phyloP scores from a whole-genome alignment of 257 asterid species.

The Gentiana straminea region DNA sequence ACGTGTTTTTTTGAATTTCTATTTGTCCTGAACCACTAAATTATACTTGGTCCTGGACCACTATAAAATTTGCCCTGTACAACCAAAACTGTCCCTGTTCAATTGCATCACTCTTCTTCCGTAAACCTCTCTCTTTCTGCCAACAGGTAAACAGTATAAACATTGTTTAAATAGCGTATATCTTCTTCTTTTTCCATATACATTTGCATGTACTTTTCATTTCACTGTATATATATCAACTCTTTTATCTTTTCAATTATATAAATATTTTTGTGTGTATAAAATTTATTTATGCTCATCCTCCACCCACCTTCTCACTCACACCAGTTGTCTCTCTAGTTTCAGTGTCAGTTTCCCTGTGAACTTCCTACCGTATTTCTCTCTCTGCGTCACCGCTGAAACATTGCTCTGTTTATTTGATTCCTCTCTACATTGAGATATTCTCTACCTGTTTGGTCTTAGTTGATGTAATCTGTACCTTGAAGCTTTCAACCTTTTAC shows the following conservation, averaged over 20 bases:
- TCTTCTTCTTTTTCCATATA: background rate
- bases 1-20: too few relatives aligned
- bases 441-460: background rate
- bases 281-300: constrained; percentile 16
- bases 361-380: constrained; percentile 6
- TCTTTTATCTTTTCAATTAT: constrained; percentile 6
- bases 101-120: constrained; percentile 1
- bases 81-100: background rate
- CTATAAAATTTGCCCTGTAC: too few relatives aligned
- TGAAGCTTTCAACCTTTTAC: background rate
- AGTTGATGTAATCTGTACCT: constrained; percentile 1
- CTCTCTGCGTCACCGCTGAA: background rate
- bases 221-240: constrained; percentile 4
- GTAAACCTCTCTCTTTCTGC: background rate
- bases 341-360: constrained; percentile 8
- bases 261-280: constrained; percentile 4
- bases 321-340: constrained; percentile 9
- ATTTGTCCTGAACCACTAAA: too few relatives aligned
- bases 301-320: constrained; percentile 16
- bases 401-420: constrained; percentile 6
- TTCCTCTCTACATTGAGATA: constrained; percentile 1
- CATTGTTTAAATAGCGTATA: constrained; percentile 4
- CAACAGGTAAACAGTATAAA: constrained; percentile 9
- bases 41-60: too few relatives aligned
- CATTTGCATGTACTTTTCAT: background rate